Conservation (phyloP, 345 rosid species). For the Microthlaspi erraticum region DNA sequence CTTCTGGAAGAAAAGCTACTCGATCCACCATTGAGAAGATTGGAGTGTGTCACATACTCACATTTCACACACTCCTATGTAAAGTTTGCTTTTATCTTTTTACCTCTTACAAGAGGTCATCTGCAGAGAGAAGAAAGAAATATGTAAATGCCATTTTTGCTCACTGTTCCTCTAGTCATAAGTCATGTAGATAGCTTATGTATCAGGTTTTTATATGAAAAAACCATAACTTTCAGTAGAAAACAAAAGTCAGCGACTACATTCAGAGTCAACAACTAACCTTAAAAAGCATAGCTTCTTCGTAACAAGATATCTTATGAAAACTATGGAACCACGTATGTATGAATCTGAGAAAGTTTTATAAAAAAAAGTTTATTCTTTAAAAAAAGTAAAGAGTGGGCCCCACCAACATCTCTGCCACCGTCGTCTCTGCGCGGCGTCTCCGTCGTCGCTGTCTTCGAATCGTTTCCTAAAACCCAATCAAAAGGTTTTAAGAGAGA, state of each 20-base stretch:
- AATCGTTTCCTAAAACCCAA: background rate
- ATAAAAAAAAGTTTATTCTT: background rate
- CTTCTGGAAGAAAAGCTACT: conserved; percentile 92
- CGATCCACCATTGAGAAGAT: conserved; percentile 56
- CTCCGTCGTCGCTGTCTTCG: background rate
- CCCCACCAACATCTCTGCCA: conserved; percentile 4
- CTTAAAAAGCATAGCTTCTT: background rate
- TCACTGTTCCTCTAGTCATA: conserved; percentile 4
- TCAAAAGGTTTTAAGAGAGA: background rate
- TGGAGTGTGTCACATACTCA: conserved; percentile 24
- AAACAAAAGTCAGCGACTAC: background rate
- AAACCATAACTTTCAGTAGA: conserved; percentile 2
- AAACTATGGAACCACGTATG: conserved; percentile 22
- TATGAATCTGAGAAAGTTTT: too few species aligned
- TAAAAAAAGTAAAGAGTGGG: background rate
- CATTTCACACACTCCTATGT: conserved; percentile 44
- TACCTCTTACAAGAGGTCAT: conserved; percentile 34
- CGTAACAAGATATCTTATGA: background rate
- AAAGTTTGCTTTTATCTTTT: conserved; percentile 43
- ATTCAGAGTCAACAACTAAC: background rate
- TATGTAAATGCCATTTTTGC: conserved; percentile 56
- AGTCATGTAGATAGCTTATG: conserved; percentile 29
- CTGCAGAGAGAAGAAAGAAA: conserved; percentile 52
- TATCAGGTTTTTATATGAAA: background rate
- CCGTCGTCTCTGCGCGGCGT: background rate